Evolutionary conservation across 257 asterid species (phyloP).

Genomic region (Solanum boliviense): DNA sequence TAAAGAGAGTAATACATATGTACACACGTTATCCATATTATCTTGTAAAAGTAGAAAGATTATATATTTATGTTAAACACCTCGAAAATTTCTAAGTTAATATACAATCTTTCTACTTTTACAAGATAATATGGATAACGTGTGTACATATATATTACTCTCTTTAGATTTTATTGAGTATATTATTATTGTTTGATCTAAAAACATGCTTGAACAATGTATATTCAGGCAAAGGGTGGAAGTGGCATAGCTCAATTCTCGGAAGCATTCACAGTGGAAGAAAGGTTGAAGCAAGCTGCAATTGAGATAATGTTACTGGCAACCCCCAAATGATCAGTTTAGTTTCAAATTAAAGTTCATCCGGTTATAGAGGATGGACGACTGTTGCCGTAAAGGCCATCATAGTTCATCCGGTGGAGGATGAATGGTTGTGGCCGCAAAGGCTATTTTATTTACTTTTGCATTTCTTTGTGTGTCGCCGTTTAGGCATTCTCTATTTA

Average conservation of each 20-base stretch:
- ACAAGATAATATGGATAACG: neutral
- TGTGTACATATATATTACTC: neutral
- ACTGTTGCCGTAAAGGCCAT: no score
- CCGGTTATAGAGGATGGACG: no score
- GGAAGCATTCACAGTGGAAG: conserved; percentile 40
- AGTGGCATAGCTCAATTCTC: conserved; percentile 11
- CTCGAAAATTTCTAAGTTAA: no score
- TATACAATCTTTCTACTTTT: neutral
- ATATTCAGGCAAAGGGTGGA: conserved; percentile 35
- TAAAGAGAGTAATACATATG: neutral
- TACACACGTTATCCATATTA: neutral
- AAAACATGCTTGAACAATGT: neutral
- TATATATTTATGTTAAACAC: neutral
- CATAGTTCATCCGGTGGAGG: no score
- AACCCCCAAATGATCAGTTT: conserved; percentile 4
- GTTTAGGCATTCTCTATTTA: no score
- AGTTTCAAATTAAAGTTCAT: no score
- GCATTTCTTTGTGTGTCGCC: neutral
- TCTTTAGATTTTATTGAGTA: neutral
- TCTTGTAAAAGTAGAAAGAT: neutral
- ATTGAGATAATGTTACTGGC: conserved; percentile 48
- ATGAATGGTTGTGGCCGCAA: neutral
- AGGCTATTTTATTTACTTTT: neutral
- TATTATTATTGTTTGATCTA: neutral
- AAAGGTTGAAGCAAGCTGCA: conserved; percentile 55